These are phyloP conservation scores for Eruca vesicaria DNA, from an alignment of 441 rosid species.

Conservation along the genomic window DNA sequence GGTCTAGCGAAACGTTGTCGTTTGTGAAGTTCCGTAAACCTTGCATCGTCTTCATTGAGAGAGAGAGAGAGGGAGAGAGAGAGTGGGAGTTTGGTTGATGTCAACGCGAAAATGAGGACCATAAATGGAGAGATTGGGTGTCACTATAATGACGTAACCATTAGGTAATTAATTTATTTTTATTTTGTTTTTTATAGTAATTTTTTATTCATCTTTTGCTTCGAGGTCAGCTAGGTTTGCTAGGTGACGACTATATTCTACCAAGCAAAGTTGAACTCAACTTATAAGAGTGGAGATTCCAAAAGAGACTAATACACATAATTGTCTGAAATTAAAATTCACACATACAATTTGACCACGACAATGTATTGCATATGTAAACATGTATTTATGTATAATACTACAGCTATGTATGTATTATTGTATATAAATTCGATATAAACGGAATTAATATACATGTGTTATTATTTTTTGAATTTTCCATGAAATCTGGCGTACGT, in stretches of 20 bases:
- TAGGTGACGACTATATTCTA: neutral
- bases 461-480: neutral
- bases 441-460: no score
- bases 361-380: neutral
- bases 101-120: constrained; percentile 31
- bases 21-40: constrained; percentile 25
- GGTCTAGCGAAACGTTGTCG: constrained; percentile 43
- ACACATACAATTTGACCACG: neutral
- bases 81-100: constrained; percentile 26
- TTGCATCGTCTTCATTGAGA: constrained; percentile 25
- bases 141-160: constrained; percentile 33
- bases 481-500: constrained; percentile 33
- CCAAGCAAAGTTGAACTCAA: neutral
- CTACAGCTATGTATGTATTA: neutral
- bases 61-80: neutral
- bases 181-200: neutral
- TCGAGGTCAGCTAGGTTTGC: neutral
- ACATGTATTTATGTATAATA: neutral
- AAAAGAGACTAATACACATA: neutral
- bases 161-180: constrained; percentile 6
- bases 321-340: neutral
- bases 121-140: constrained; percentile 37
- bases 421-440: no score
- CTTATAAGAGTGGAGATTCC: neutral
- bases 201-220: neutral